Percentiles rank a stretch among this genome's conserved stretches.
phyloP scores from a whole-genome alignment of 805 yeast species.

The Yamadazyma philogaea region DNA sequence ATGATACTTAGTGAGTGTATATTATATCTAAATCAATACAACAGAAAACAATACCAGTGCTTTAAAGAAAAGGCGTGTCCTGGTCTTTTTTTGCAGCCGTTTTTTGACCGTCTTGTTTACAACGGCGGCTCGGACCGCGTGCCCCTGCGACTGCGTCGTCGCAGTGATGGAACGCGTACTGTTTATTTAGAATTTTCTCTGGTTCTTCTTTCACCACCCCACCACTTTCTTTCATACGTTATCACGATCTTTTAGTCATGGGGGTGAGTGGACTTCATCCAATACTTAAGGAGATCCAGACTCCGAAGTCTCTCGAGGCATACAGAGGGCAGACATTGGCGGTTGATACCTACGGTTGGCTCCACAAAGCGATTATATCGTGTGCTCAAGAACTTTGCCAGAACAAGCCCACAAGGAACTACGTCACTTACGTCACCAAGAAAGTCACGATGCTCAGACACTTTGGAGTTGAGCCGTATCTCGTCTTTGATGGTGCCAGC shows the following conservation, averaged over 20 bases:
- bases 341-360: slow-evolving; percentile 96
- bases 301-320: slow-evolving; percentile 51
- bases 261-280: slow-evolving; percentile 83
- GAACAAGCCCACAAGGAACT: slow-evolving; percentile 66
- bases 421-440: slow-evolving; percentile 65
- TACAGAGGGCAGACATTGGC: slow-evolving; percentile 78
- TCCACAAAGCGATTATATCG: slow-evolving; percentile 78
- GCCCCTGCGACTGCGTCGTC: background rate
- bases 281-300: slow-evolving; percentile 72
- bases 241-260: slow-evolving; percentile 41
- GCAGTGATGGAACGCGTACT: background rate
- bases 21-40: background rate
- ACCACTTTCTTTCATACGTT: background rate
- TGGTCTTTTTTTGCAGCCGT: background rate
- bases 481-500: slow-evolving; percentile 92
- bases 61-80: no score
- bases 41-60: no score
- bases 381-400: slow-evolving; percentile 82
- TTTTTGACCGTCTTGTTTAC: no score
- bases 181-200: background rate
- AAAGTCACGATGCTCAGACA: slow-evolving; percentile 62
- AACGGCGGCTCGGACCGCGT: no score
- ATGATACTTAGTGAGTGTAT: background rate
- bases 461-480: slow-evolving; percentile 73
- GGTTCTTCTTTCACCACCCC: background rate